These are phyloP conservation scores for Dianthus caryophyllus DNA, from an alignment of 148 eudicot genomes.

Conservation along the genomic window DNA sequence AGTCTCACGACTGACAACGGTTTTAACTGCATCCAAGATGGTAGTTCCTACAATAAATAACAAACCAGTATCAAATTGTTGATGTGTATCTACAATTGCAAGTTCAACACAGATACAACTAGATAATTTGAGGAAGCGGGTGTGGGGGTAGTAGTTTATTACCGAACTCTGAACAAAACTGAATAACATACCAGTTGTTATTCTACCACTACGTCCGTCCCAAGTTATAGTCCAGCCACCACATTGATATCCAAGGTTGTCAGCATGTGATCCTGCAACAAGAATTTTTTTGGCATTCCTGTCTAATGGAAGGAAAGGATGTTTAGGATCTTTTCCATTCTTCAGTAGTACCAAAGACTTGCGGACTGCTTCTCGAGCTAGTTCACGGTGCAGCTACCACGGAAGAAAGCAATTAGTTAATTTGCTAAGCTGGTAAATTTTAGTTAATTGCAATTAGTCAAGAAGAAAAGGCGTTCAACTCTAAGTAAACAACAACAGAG, in stretches of 20 bases:
- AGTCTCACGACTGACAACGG: constrained; percentile 42
- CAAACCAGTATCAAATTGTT: background rate
- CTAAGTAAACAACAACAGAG: no score
- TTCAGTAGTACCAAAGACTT: constrained; percentile 82
- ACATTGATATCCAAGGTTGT: constrained; percentile 95
- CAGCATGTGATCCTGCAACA: constrained; percentile 91
- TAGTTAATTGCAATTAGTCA: background rate
- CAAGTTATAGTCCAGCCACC: constrained; percentile 92
- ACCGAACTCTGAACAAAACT: background rate
- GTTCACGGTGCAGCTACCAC: constrained; percentile 71
- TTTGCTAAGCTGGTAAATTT: constrained; percentile 7
- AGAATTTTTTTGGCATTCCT: constrained; percentile 62
- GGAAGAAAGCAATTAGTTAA: constrained; percentile 15
- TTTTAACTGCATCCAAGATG: constrained; percentile 72
- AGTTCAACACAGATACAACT: background rate
- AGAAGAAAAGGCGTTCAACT: no score
- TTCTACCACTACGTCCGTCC: constrained; percentile 79
- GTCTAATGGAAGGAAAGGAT: constrained; percentile 70
- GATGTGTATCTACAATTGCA: background rate
- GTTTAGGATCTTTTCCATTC: constrained; percentile 70
- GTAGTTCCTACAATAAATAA: constrained; percentile 58
- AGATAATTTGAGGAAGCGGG: background rate
- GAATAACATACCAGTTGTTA: constrained; percentile 65
- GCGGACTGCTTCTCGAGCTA: constrained; percentile 95
- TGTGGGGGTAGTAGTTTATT: background rate